A percentile compares a stretch with the other conserved stretches of the same genome.
These are phyloP conservation scores for Baeospora myosura DNA, from an alignment of 1,284 basidiomycete genomes.

Conservation along the genomic window DNA sequence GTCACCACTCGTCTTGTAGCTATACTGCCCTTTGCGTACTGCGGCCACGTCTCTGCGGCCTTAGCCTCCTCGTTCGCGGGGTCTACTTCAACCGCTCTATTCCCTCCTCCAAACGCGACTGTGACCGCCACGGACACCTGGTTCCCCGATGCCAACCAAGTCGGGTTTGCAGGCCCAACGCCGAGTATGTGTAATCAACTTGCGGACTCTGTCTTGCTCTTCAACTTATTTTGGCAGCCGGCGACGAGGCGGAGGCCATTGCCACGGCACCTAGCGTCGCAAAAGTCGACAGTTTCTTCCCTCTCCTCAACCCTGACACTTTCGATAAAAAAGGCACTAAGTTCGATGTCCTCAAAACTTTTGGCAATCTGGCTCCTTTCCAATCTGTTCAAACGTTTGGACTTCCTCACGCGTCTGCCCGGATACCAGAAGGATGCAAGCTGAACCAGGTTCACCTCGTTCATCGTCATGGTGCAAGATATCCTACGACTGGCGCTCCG, in stretches of 20 bases:
- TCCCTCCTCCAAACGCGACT: slow-evolving; percentile 26
- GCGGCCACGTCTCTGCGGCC: slow-evolving; percentile 4
- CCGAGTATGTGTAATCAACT: slow-evolving; percentile 22
- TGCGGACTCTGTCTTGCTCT: not conserved
- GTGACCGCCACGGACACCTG: slow-evolving; percentile 23
- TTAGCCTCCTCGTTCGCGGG: slow-evolving; percentile 27
- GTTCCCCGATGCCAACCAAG: slow-evolving; percentile 35
- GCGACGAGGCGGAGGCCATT: slow-evolving; percentile 40
- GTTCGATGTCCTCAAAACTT: slow-evolving; percentile 40
- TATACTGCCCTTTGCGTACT: no score
- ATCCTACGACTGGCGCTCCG: slow-evolving; percentile 35
- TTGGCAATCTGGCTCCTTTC: slow-evolving; percentile 55
- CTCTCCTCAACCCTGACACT: slow-evolving; percentile 30
- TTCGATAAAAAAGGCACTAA: slow-evolving; percentile 23
- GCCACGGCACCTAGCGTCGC: slow-evolving; percentile 35
- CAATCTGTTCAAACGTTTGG: slow-evolving; percentile 52
- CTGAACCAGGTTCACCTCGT: slow-evolving; percentile 14
- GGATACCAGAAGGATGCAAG: slow-evolving; percentile 21
- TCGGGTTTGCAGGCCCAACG: slow-evolving; percentile 42
- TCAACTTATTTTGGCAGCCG: slow-evolving; percentile 26
- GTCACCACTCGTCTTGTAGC: no score
- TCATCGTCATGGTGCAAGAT: slow-evolving; percentile 39
- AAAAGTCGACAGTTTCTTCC: slow-evolving; percentile 29
- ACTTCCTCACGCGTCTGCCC: slow-evolving; percentile 39
- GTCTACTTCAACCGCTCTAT: slow-evolving; percentile 24